A percentile compares a stretch with the other conserved stretches of the same genome.
Evolutionary conservation across 495 filamentous ascomycete species (phyloP).

Genomic region (Hypomontagnella monticulosa): DNA sequence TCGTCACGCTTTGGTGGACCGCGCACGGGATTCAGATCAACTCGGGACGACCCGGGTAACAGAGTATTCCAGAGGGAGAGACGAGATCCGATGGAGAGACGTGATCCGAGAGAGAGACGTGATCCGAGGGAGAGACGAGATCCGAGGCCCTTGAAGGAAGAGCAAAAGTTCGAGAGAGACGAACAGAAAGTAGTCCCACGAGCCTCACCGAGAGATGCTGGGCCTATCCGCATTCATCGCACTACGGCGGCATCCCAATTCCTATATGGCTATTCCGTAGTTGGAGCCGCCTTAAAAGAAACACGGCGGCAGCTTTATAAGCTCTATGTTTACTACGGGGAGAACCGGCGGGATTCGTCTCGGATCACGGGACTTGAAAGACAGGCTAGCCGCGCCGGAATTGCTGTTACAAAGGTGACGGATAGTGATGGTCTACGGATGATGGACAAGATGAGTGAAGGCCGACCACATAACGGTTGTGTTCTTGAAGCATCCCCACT

Average conservation of each 20-base stretch:
- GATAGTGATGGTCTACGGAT: constrained; percentile 63
- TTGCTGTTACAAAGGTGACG: constrained; percentile 62
- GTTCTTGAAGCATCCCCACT: constrained; percentile 88
- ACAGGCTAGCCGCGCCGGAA: constrained; percentile 65
- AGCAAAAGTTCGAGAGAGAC: not conserved
- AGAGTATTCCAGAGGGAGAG: not conserved
- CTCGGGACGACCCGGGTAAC: not conserved
- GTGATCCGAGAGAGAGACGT: too few relatives aligned
- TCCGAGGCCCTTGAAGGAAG: not conserved
- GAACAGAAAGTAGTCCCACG: not conserved
- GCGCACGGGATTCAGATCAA: not conserved
- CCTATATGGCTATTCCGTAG: constrained; percentile 82
- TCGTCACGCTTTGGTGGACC: not conserved
- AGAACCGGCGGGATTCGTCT: constrained; percentile 53
- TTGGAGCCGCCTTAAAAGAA: constrained; percentile 81
- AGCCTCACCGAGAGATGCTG: constrained; percentile 9
- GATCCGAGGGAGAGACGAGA: not conserved
- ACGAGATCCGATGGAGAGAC: not conserved
- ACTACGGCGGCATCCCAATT: constrained; percentile 90
- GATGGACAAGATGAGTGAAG: constrained; percentile 82
- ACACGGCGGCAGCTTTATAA: constrained; percentile 79
- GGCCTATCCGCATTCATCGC: constrained; percentile 73
- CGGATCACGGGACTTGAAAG: constrained; percentile 60
- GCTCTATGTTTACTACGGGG: constrained; percentile 76
- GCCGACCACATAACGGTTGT: constrained; percentile 91